These are phyloP conservation scores for Monilinia fructigena DNA, from an alignment of 2,329 filamentous ascomycete genomes.

Conservation along the genomic window DNA sequence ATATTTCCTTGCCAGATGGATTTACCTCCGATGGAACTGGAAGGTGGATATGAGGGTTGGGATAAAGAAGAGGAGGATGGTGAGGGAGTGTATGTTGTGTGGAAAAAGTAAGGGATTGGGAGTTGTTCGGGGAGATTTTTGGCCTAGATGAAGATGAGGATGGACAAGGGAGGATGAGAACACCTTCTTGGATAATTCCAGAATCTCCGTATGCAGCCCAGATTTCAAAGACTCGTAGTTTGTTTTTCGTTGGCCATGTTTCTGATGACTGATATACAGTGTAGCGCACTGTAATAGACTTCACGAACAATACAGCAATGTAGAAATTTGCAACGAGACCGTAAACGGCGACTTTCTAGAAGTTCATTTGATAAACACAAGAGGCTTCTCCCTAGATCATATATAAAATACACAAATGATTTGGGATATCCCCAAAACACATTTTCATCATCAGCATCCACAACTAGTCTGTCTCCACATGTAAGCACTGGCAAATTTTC, in stretches of 20 bases:
- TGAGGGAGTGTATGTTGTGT: background rate
- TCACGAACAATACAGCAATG: background rate
- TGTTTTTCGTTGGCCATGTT: conserved; percentile 4
- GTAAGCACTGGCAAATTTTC: background rate
- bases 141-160: background rate
- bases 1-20: conserved; percentile 17
- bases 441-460: background rate
- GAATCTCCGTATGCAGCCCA: conserved; percentile 11
- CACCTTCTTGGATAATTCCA: conserved; percentile 7
- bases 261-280: background rate
- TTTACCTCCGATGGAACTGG: background rate
- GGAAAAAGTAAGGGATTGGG: background rate
- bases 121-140: background rate
- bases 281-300: no score
- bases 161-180: background rate
- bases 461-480: background rate
- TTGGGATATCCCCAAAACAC: background rate
- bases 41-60: background rate
- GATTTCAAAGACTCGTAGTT: conserved; percentile 11
- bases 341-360: no score
- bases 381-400: background rate
- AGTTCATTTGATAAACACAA: no score
- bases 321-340: background rate
- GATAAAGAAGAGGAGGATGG: background rate
- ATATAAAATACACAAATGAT: background rate